A percentile compares a stretch with the other conserved stretches of the same genome.
phyloP scores from a whole-genome alignment of 371 early-diverging fungal genomes.

The Furculomyces boomerangus region DNA sequence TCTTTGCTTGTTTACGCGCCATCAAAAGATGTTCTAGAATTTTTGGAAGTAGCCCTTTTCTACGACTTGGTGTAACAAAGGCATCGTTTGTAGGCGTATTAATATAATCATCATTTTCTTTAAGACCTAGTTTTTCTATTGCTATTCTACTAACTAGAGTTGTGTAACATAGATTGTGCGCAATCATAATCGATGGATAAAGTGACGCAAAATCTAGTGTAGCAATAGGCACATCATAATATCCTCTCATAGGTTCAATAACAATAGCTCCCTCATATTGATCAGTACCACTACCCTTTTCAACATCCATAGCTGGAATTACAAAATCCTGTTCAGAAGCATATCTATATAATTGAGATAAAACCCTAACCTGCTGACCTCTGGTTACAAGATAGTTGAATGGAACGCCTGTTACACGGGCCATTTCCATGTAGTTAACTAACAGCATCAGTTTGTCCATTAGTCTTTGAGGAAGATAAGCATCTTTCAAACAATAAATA shows the following conservation, averaged over 20 bases:
- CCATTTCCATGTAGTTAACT: conserved; percentile 98
- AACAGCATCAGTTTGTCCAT: conserved; percentile 96
- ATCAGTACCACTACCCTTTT: conserved; percentile 48
- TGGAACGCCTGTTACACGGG: conserved; percentile 95
- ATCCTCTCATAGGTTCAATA: conserved; percentile 96
- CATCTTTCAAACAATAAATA: conserved; percentile 98
- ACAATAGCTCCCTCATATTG: conserved; percentile 98
- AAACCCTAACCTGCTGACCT: conserved; percentile 96
- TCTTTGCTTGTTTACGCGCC: conserved; percentile 92
- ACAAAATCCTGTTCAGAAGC: conserved; percentile 71
- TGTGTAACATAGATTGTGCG: conserved; percentile 98
- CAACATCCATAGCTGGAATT: conserved; percentile 76
- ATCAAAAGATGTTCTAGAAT: conserved; percentile 86
- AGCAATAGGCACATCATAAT: conserved; percentile 91
- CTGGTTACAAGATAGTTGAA: conserved; percentile 91
- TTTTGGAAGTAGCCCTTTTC: conserved; percentile 88
- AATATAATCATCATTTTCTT: conserved; percentile 64
- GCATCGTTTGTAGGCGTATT: conserved; percentile 79
- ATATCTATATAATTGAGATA: conserved; percentile 91
- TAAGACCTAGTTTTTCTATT: conserved; percentile 42
- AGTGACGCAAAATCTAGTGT: conserved; percentile 98
- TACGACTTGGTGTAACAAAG: conserved; percentile 52
- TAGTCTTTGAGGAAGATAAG: conserved; percentile 88
- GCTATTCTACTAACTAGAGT: conserved; percentile 53
- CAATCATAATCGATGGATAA: conserved; percentile 99